These are phyloP conservation scores for Yamadazyma conglobata DNA, from an alignment of 1,139 yeast species.

Conservation along the genomic window DNA sequence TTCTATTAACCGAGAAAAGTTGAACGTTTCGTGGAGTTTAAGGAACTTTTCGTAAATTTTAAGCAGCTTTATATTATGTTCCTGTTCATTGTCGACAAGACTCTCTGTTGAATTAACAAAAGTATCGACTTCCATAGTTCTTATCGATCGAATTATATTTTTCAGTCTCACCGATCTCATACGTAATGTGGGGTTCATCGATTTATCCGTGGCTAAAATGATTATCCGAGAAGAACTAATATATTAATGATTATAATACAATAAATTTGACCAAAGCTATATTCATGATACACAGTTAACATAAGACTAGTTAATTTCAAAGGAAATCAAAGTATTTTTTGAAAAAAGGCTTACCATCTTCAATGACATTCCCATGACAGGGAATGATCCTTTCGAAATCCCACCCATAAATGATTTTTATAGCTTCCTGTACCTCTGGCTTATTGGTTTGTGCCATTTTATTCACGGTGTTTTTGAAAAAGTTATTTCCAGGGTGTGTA, in stretches of 20 bases:
- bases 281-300: no score
- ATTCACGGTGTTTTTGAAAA: slow-evolving; percentile 32
- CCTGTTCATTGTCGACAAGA: slow-evolving; percentile 10
- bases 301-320: no score
- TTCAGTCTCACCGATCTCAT: no score
- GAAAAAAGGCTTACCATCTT: slow-evolving; percentile 38
- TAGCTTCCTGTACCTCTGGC: slow-evolving; percentile 20
- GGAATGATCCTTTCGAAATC: slow-evolving; percentile 49
- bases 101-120: slow-evolving; percentile 11
- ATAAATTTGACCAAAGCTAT: no score
- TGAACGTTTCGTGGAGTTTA: slow-evolving; percentile 10
- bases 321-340: slow-evolving; percentile 15
- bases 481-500: slow-evolving; percentile 35
- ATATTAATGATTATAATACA: no score
- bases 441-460: slow-evolving; percentile 19
- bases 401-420: slow-evolving; percentile 38
- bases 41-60: slow-evolving; percentile 7
- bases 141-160: no score
- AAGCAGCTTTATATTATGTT: slow-evolving; percentile 5
- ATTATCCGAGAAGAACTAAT: no score
- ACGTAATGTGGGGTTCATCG: slow-evolving; percentile 2
- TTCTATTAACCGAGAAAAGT: slow-evolving; percentile 17
- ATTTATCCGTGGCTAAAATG: slow-evolving; percentile 4
- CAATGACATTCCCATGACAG: slow-evolving; percentile 59
- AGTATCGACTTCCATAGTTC: slow-evolving; percentile 7